These are phyloP conservation scores for Cercophora samala DNA, from an alignment of 495 filamentous ascomycete species.

Conservation along the genomic window DNA sequence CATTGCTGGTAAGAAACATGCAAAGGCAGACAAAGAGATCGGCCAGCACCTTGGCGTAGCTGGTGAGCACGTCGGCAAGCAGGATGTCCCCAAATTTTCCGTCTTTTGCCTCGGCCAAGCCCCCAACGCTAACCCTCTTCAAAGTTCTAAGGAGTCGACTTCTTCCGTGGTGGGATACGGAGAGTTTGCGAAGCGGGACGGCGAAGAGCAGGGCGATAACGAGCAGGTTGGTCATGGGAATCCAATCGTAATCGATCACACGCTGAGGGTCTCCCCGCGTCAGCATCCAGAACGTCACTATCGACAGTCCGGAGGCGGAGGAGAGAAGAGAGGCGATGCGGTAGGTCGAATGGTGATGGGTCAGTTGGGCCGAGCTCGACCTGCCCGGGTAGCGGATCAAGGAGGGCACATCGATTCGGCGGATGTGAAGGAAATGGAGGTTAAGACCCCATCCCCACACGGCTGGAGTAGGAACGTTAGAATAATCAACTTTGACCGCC, in stretches of 20 bases:
- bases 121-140: conserved; percentile 70
- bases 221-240: conserved; percentile 77
- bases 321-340: conserved; percentile 74
- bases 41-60: conserved; percentile 85
- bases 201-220: conserved; percentile 66
- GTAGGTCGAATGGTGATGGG: conserved; percentile 78
- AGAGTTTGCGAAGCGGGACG: conserved; percentile 60
- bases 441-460: conserved; percentile 91
- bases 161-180: conserved; percentile 68
- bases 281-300: conserved; percentile 76
- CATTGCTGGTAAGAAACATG: conserved; percentile 71
- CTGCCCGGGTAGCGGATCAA: conserved; percentile 76
- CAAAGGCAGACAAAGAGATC: conserved; percentile 85
- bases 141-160: conserved; percentile 68
- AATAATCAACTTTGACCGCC: neutral
- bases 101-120: conserved; percentile 73
- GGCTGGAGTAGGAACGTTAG: conserved; percentile 47
- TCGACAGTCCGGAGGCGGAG: conserved; percentile 61
- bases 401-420: conserved; percentile 75
- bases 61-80: conserved; percentile 91
- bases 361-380: conserved; percentile 57
- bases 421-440: conserved; percentile 71
- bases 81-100: conserved; percentile 93
- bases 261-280: conserved; percentile 63
- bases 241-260: conserved; percentile 70